These are phyloP conservation scores for Pugionium dolabratum DNA, from an alignment of 345 rosid genomes.

Conservation along the genomic window DNA sequence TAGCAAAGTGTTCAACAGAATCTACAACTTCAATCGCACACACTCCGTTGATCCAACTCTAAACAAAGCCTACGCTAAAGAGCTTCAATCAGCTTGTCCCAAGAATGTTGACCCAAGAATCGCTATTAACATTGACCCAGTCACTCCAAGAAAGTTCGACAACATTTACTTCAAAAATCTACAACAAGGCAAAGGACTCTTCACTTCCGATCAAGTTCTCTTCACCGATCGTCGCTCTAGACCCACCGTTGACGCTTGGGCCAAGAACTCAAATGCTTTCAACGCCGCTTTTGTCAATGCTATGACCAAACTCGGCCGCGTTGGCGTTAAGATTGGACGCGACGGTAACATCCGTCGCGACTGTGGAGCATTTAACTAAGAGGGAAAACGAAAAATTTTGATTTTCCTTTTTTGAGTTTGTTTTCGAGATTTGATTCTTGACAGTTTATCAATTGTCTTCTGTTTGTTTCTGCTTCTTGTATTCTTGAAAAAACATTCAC, in stretches of 20 bases:
- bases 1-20: slow-evolving; percentile 51
- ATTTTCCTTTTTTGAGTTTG: not conserved
- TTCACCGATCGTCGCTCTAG: slow-evolving; percentile 58
- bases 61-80: slow-evolving; percentile 52
- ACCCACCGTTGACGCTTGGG: slow-evolving; percentile 69
- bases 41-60: slow-evolving; percentile 64
- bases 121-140: slow-evolving; percentile 81
- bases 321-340: slow-evolving; percentile 60
- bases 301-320: slow-evolving; percentile 74
- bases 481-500: slow-evolving; percentile 10
- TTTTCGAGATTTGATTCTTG: slow-evolving; percentile 27
- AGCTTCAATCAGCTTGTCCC: slow-evolving; percentile 70
- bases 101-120: slow-evolving; percentile 62
- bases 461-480: slow-evolving; percentile 29
- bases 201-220: slow-evolving; percentile 82
- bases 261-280: slow-evolving; percentile 45
- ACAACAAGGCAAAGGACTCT: slow-evolving; percentile 63
- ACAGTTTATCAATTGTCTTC: slow-evolving; percentile 3
- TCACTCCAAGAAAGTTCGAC: slow-evolving; percentile 62
- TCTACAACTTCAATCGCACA: slow-evolving; percentile 56
- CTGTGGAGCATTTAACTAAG: slow-evolving; percentile 54
- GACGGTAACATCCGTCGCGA: slow-evolving; percentile 66
- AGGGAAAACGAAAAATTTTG: too few relatives aligned
- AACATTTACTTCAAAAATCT: slow-evolving; percentile 72
- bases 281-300: slow-evolving; percentile 56